These are phyloP conservation scores for Podosphaera xanthii DNA, from an alignment of 2,329 filamentous ascomycete species.

Conservation along the genomic window DNA sequence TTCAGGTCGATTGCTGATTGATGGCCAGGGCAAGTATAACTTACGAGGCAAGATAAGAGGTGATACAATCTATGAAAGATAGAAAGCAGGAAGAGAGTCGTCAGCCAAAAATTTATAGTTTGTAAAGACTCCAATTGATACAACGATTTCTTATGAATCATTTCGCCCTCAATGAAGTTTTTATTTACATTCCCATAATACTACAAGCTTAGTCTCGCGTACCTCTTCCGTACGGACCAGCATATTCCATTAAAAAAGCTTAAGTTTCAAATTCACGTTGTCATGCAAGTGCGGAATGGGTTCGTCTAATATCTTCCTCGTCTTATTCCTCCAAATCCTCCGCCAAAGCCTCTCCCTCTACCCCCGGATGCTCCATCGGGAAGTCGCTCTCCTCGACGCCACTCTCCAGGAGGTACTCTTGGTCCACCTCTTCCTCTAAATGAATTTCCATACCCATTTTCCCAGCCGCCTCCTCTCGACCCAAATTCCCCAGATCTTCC, in stretches of 20 bases:
- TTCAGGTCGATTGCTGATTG: constrained; percentile 7
- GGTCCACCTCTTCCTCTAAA: constrained; percentile 18
- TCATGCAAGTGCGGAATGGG: background rate
- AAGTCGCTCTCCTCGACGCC: constrained; percentile 40
- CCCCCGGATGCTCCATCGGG: constrained; percentile 25
- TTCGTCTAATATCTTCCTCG: constrained; percentile 20
- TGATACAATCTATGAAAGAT: constrained; percentile 66
- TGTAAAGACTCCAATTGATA: background rate
- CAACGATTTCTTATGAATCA: background rate
- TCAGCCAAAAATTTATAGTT: background rate
- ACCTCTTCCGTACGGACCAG: background rate
- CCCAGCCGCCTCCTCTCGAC: constrained; percentile 18
- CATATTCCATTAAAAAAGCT: background rate
- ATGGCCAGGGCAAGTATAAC: constrained; percentile 56
- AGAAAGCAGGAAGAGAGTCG: constrained; percentile 1
- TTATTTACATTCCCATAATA: background rate
- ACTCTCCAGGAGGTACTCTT: constrained; percentile 30
- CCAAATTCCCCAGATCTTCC: constrained; percentile 16
- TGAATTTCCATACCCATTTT: constrained; percentile 16
- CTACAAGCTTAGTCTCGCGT: background rate
- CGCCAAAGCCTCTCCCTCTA: constrained; percentile 21
- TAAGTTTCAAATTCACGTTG: background rate
- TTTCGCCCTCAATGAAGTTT: background rate
- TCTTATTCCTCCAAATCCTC: constrained; percentile 23
- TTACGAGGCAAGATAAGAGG: constrained; percentile 73